These are phyloP conservation scores for Boletus sp. DNA, from an alignment of 1,284 basidiomycete species.

Conservation along the genomic window DNA sequence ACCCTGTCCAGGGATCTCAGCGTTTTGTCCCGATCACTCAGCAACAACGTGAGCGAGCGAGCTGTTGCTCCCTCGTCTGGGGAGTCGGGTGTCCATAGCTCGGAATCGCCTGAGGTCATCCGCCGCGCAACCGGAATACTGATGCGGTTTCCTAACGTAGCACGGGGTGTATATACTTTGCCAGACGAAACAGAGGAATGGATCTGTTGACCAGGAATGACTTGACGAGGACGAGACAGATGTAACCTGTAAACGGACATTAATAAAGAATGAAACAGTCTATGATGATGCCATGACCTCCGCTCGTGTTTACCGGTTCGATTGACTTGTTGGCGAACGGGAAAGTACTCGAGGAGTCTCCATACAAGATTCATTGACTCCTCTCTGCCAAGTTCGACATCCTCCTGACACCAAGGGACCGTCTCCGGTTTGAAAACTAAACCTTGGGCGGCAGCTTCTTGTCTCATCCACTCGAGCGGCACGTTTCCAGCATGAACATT, in stretches of 20 bases:
- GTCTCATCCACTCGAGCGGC: constrained; percentile 24
- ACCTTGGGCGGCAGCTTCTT: constrained; percentile 9
- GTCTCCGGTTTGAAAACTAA: constrained; percentile 1
- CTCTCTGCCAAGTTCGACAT: constrained; percentile 11
- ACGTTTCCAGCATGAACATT: constrained; percentile 22
- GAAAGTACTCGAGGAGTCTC: constrained; percentile 21
- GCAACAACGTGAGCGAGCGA: neutral
- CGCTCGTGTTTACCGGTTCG: constrained; percentile 6
- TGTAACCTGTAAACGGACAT: constrained; percentile 13
- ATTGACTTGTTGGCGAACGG: constrained; percentile 24
- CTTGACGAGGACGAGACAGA: constrained; percentile 7
- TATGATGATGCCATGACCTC: constrained; percentile 4
- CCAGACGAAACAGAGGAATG: constrained; percentile 18
- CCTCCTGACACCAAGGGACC: constrained; percentile 6
- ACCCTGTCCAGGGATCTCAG: neutral
- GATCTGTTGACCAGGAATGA: constrained; percentile 24
- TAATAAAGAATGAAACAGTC: neutral
- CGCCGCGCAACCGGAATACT: neutral
- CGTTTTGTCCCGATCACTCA: neutral
- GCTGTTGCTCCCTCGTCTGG: neutral
- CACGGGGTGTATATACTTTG: constrained; percentile 19
- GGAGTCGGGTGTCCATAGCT: neutral
- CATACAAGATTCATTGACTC: constrained; percentile 11
- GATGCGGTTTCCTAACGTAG: constrained; percentile 7
- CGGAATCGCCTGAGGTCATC: neutral